Base-by-base conservation (phyloP, 805 yeast genomes). In the Torulaspora maleeae region DNA sequence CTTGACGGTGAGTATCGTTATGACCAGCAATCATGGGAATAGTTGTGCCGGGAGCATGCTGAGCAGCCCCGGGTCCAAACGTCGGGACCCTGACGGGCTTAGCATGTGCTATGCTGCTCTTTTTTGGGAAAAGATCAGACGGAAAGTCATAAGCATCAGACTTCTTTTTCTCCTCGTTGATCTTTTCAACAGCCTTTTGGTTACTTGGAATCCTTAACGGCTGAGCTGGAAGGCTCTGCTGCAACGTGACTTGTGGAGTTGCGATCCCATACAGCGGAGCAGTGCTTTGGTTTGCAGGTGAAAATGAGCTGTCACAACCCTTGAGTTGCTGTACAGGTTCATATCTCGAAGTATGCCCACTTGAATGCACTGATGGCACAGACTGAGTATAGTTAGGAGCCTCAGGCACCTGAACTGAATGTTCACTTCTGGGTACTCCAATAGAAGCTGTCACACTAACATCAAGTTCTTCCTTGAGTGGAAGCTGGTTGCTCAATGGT, bases 61-160 rank as follows among this genome's bases (percentile, higher is more conserved):
- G 44, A n/a, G 48, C 38, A 15, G 47, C 29, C n/a, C 27, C 32
- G 36, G 51, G 16, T 41, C 49, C 15, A 11, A 45, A 36, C 4
- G 50, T 58, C 39, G 58, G 54, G 43, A 55, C 68, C 24, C 53
- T 63, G 42, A 60, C 77, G 36, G 60, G 74, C 51, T 51, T 74
- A 55, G 56, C 76, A 67, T 61, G 71, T 50, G 46, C 68, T 34
- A 53, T 53, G 30, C 55, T 60, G 49, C 44, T 50, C 55, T 56
- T 70, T 17, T 67, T 70, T 1, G 74, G 66, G 10, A 82, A 64
- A 36, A 84, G 59, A 36, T 72, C 78, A 16, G 70, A 66, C 1
- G 91, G 91, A 56, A 84, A 82, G 57, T 84, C 93, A 54, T 82
- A 84, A 0, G 89, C 88, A 65, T 83, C 87, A n/a, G 82, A 76